Conservation (phyloP, 2,329 filamentous ascomycete genomes). For the Venturia aucupariae region DNA sequence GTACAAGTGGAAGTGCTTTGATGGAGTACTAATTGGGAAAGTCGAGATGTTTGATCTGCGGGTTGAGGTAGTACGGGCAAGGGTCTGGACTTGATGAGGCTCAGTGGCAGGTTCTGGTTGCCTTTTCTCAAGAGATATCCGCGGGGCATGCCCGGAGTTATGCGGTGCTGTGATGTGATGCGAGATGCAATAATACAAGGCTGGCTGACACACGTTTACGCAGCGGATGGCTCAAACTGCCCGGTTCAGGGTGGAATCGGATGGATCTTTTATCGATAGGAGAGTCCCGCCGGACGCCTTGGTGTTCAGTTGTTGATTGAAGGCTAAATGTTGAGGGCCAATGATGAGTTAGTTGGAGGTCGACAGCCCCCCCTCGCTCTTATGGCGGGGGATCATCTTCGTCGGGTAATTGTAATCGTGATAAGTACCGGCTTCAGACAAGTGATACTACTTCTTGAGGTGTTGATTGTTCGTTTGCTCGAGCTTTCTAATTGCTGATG, state of each 20-base stretch:
- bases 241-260: too few species aligned
- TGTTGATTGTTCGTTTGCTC: too few species aligned
- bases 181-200: too few species aligned
- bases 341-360: too few species aligned
- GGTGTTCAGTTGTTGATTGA: neutral
- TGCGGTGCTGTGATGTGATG: neutral
- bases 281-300: neutral
- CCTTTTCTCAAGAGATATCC: neutral
- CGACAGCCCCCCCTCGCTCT: neutral
- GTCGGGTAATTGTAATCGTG: too few species aligned
- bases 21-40: neutral
- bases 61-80: neutral
- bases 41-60: neutral
- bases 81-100: neutral
- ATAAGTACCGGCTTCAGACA: too few species aligned
- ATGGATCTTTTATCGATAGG: neutral
- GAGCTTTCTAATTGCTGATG: too few species aligned
- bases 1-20: neutral
- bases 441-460: too few species aligned
- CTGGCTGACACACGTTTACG: neutral
- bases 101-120: neutral
- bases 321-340: neutral
- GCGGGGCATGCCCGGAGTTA: neutral
- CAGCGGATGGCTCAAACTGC: neutral
- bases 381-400: neutral